Conservation (phyloP, 345 rosid species). For the Heritiera fomes region DNA sequence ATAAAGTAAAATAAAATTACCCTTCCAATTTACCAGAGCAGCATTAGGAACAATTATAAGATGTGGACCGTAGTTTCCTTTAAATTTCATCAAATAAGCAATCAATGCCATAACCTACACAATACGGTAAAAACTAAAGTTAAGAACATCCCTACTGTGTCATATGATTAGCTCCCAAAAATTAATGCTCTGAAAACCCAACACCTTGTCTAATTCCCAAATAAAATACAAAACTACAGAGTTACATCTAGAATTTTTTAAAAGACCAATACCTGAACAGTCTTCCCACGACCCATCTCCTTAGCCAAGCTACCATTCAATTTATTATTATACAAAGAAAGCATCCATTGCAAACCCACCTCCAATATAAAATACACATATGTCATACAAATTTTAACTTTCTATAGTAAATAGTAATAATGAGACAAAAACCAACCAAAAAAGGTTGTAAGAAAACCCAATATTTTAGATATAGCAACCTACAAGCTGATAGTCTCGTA, state of each 20-base stretch:
- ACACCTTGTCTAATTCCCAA: not conserved
- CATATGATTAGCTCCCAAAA: constrained; percentile 3
- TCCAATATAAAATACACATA: constrained; percentile 33
- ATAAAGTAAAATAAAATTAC: too few species aligned
- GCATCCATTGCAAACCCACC: constrained; percentile 99
- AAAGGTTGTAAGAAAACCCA: not conserved
- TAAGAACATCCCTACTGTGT: constrained; percentile 16
- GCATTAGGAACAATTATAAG: too few species aligned
- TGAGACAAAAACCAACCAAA: constrained; percentile 15
- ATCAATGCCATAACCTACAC: constrained; percentile 95
- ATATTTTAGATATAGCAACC: constrained; percentile 37
- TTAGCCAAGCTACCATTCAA: constrained; percentile 98
- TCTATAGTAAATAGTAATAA: constrained; percentile 1
- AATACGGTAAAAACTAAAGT: constrained; percentile 24
- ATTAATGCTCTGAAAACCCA: not conserved
- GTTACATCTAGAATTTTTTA: not conserved
- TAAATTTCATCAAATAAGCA: constrained; percentile 35
- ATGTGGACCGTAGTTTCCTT: too few species aligned
- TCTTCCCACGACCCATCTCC: constrained; percentile 99
- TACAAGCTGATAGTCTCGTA: constrained; percentile 99
- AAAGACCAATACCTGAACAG: constrained; percentile 72
- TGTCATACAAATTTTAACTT: constrained; percentile 20
- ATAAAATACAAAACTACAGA: constrained; percentile 12
- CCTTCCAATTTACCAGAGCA: too few species aligned
- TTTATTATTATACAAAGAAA: constrained; percentile 96